Conservation (phyloP, 208 protist genomes). For the Trypanosoma caninum region DNA sequence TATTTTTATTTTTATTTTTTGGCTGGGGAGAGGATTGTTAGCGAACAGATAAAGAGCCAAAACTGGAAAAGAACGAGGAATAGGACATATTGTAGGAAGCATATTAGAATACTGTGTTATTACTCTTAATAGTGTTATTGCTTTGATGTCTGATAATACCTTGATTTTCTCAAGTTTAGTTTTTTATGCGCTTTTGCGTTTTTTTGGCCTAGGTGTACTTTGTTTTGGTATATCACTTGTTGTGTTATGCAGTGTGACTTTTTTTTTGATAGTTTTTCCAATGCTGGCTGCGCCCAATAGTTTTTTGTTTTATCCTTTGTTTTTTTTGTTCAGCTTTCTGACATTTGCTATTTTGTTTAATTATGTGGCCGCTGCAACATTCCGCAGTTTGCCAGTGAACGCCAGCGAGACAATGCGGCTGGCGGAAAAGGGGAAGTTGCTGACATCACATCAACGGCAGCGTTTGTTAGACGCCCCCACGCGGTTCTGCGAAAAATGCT, state of each 20-base stretch:
- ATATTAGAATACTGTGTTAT: too few relatives aligned
- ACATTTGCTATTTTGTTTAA: slow-evolving; percentile 73
- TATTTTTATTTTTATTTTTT: too few relatives aligned
- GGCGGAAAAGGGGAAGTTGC: slow-evolving; percentile 24
- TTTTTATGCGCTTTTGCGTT: slow-evolving; percentile 2
- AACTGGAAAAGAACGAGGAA: too few relatives aligned
- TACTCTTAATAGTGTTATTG: too few relatives aligned
- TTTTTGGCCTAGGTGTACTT: slow-evolving; percentile 11
- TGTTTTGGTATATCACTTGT: slow-evolving; percentile 46
- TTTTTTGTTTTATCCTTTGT: slow-evolving; percentile 30
- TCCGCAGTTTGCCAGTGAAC: slow-evolving; percentile 21
- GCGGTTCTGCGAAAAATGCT: slow-evolving; percentile 61
- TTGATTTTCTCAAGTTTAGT: too few relatives aligned
- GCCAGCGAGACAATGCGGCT: slow-evolving; percentile 42
- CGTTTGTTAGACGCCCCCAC: slow-evolving; percentile 53
- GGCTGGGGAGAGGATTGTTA: too few relatives aligned
- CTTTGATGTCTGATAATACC: too few relatives aligned
- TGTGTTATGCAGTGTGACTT: slow-evolving; percentile 40
- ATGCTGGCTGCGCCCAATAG: slow-evolving; percentile 30
- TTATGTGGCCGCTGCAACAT: slow-evolving; percentile 47
- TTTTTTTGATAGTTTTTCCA: slow-evolving; percentile 46
- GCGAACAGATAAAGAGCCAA: too few relatives aligned
- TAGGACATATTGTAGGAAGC: too few relatives aligned
- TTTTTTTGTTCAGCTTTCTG: slow-evolving; percentile 27
- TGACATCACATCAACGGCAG: slow-evolving; percentile 29